Conservation (phyloP, 352 stramenopile species). For the Phytophthora crassamura region DNA sequence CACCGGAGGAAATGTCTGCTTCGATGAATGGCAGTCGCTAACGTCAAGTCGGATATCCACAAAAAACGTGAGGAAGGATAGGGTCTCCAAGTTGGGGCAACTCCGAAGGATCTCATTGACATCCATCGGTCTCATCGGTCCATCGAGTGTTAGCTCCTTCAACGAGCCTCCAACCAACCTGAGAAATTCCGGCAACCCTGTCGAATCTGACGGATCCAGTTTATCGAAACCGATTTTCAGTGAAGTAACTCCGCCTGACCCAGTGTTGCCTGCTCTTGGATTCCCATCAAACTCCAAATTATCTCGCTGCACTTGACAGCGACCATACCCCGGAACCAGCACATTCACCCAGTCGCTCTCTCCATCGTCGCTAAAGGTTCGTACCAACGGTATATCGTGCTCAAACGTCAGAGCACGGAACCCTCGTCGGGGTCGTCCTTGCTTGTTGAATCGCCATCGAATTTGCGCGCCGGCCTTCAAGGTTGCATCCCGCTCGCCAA, state of each 20-base stretch:
- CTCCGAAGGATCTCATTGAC: conserved; percentile 6
- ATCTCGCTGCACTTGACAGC: conserved; percentile 1
- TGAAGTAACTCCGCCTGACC: background rate
- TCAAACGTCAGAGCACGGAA: background rate
- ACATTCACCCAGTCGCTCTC: conserved; percentile 12
- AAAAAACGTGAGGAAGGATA: background rate
- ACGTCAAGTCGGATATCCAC: too few relatives aligned
- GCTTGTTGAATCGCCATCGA: background rate
- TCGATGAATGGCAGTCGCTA: too few relatives aligned
- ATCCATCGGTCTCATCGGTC: background rate
- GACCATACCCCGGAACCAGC: conserved; percentile 7
- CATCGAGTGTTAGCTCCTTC: background rate
- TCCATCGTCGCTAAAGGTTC: conserved; percentile 9
- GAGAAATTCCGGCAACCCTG: background rate
- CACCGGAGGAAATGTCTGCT: too few relatives aligned
- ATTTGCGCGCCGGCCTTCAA: background rate
- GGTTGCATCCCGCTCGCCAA: background rate
- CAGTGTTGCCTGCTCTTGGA: background rate
- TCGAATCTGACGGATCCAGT: background rate
- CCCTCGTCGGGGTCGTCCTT: background rate
- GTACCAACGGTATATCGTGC: background rate
- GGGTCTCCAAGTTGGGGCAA: conserved; percentile 5
- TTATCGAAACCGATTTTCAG: background rate
- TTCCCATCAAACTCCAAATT: background rate
- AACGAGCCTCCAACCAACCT: conserved; percentile 4